These are phyloP conservation scores for Pichia kudriavzevii DNA, from an alignment of 1,139 yeast genomes.

Conservation along the genomic window DNA sequence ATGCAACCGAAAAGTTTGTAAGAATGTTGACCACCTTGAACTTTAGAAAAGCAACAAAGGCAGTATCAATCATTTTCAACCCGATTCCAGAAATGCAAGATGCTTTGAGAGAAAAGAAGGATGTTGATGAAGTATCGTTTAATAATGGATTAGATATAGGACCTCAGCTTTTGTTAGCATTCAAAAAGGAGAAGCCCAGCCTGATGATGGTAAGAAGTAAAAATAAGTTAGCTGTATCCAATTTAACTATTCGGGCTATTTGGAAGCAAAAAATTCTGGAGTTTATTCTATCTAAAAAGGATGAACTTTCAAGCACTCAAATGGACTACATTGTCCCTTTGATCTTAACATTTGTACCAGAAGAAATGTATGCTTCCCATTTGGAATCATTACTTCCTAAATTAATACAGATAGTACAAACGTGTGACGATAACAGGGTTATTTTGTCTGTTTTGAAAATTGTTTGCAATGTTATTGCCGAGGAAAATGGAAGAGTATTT, in stretches of 20 bases:
- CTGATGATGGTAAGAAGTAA: constrained; percentile 15
- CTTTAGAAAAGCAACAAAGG: constrained; percentile 5
- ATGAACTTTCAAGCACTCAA: background rate
- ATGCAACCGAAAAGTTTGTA: constrained; percentile 10
- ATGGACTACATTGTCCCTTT: constrained; percentile 11
- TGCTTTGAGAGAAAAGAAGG: constrained; percentile 1
- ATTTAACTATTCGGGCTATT: constrained; percentile 14
- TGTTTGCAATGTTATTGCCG: constrained; percentile 9
- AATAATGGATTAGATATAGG: constrained; percentile 2
- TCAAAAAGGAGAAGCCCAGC: constrained; percentile 7
- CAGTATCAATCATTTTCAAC: constrained; percentile 11
- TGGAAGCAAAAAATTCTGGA: constrained; percentile 17
- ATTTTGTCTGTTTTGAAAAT: constrained; percentile 9
- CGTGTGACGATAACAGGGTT: constrained; percentile 8
- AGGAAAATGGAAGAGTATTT: constrained; percentile 5
- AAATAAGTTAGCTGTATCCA: constrained; percentile 21
- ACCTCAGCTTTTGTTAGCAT: constrained; percentile 4
- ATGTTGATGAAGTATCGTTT: background rate
- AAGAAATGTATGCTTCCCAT: constrained; percentile 11
- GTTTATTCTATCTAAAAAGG: constrained; percentile 2
- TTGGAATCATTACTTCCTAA: constrained; percentile 8
- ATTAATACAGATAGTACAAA: constrained; percentile 7
- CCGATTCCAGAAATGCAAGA: constrained; percentile 14
- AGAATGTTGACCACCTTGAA: background rate
- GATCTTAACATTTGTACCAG: constrained; percentile 12